Evolutionary conservation across 768 basidiomycete species (phyloP).

Genomic region (Pholiota microspora): DNA sequence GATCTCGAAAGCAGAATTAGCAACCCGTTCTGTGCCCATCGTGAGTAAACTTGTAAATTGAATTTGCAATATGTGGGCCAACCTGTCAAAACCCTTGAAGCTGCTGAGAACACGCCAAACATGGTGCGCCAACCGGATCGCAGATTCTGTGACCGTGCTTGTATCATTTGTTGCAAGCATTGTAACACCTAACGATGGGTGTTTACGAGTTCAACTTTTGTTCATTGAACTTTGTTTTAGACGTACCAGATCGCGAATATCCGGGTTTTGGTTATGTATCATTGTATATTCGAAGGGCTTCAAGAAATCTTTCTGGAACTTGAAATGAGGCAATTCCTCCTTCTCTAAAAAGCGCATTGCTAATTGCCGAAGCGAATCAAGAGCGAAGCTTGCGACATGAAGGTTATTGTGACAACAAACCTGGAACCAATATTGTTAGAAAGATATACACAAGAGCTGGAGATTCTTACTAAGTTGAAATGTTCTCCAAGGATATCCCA

Average conservation of each 20-base stretch:
- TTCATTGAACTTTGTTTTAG: not conserved
- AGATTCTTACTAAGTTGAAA: conserved; percentile 81
- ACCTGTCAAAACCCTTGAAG: conserved; percentile 91
- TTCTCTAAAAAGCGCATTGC: conserved; percentile 99
- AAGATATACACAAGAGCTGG: not conserved
- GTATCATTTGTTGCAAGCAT: conserved; percentile 98
- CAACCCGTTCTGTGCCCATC: conserved; percentile 71
- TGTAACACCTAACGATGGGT: conserved; percentile 70
- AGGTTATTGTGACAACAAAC: conserved; percentile 98
- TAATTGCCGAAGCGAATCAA: conserved; percentile 93
- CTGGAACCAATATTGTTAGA: conserved; percentile 36
- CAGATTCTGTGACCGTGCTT: conserved; percentile 90
- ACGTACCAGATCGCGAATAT: conserved; percentile 90
- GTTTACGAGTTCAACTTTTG: not conserved
- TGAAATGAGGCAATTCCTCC: conserved; percentile 96
- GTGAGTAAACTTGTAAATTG: not conserved
- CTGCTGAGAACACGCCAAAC: conserved; percentile 98
- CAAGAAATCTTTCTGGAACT: conserved; percentile 98
- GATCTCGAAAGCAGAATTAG: conserved; percentile 92
- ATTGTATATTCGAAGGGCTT: conserved; percentile 99
- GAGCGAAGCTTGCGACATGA: conserved; percentile 93
- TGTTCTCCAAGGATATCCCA: conserved; percentile 99
- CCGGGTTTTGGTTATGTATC: conserved; percentile 93
- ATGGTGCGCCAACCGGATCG: conserved; percentile 99
- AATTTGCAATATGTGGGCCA: conserved; percentile 15